Percentiles rank a stretch among this genome's conserved stretches.
Conservation (phyloP, 805 yeast species). For the Candida rishiriensis region DNA sequence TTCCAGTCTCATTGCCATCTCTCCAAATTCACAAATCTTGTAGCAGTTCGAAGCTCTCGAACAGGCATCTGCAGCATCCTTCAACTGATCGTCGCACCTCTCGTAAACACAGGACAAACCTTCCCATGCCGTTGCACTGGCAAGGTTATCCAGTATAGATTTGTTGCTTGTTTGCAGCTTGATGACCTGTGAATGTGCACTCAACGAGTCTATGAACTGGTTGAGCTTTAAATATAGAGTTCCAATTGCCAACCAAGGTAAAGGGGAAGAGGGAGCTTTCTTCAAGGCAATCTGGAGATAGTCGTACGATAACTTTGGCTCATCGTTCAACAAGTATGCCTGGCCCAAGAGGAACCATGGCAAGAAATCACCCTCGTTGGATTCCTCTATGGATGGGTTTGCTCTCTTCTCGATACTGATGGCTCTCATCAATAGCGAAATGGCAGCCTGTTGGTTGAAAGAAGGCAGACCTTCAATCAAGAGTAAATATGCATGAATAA, state of each 20-base stretch:
- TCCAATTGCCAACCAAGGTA: slow-evolving; percentile 67
- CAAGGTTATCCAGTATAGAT: slow-evolving; percentile 26
- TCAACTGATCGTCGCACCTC: slow-evolving; percentile 54
- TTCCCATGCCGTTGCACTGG: slow-evolving; percentile 60
- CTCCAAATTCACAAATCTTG: slow-evolving; percentile 40
- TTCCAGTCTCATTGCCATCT: slow-evolving; percentile 38
- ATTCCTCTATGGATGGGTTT: slow-evolving; percentile 13
- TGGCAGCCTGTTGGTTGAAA: slow-evolving; percentile 34
- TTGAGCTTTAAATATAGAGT: slow-evolving; percentile 52
- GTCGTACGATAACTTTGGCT: slow-evolving; percentile 50
- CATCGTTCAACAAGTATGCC: slow-evolving; percentile 43
- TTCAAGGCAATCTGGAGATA: slow-evolving; percentile 50
- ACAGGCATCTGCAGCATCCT: slow-evolving; percentile 60
- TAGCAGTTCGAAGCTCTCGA: slow-evolving; percentile 46
- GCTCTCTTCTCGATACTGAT: slow-evolving; percentile 18
- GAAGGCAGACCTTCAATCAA: slow-evolving; percentile 28
- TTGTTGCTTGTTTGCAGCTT: slow-evolving; percentile 45
- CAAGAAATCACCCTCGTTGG: slow-evolving; percentile 43
- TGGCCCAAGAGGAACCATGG: slow-evolving; percentile 55
- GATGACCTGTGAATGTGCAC: slow-evolving; percentile 64
- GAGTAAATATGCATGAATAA: slow-evolving; percentile 47
- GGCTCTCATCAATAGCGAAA: slow-evolving; percentile 32
- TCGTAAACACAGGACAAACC: slow-evolving; percentile 60
- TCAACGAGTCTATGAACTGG: slow-evolving; percentile 61
- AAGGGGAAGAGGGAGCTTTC: slow-evolving; percentile 49